A percentile compares a stretch with the other conserved stretches of the same genome.
These are phyloP conservation scores for Millerozyma acaciae DNA, from an alignment of 805 yeast genomes.

Conservation along the genomic window DNA sequence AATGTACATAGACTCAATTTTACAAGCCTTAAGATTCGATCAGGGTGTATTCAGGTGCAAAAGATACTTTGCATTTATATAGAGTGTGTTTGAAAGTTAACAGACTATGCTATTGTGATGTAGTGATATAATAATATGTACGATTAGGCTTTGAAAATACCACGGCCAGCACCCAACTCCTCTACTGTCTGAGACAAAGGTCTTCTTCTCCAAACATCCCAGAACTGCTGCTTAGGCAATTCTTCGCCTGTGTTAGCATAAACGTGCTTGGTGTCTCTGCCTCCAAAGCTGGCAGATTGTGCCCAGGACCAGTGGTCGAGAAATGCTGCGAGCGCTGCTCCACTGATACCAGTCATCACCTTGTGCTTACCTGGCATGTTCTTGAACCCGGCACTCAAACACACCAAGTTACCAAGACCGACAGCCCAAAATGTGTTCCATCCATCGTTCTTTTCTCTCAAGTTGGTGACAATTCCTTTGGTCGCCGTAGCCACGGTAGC, in stretches of 20 bases:
- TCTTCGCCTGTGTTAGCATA: slow-evolving; percentile 37
- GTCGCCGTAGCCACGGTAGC: slow-evolving; percentile 52
- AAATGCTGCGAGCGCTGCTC: slow-evolving; percentile 35
- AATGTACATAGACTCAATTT: not conserved
- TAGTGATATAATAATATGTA: not conserved
- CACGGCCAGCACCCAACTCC: slow-evolving; percentile 68
- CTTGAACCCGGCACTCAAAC: slow-evolving; percentile 42
- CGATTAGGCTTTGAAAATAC: slow-evolving; percentile 42
- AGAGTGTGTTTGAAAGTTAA: not conserved
- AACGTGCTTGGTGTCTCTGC: slow-evolving; percentile 34
- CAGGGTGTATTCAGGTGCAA: not conserved
- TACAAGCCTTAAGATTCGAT: not conserved
- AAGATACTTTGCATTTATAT: not conserved
- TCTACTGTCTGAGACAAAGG: slow-evolving; percentile 78
- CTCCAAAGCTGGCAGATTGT: slow-evolving; percentile 37
- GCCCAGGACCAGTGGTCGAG: slow-evolving; percentile 39
- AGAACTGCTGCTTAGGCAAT: slow-evolving; percentile 51
- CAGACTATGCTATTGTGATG: not conserved
- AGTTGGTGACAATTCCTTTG: slow-evolving; percentile 48
- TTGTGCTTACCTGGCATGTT: slow-evolving; percentile 40
- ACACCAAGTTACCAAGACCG: slow-evolving; percentile 44
- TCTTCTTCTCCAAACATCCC: slow-evolving; percentile 78
- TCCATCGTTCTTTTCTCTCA: slow-evolving; percentile 61
- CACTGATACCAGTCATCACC: slow-evolving; percentile 36
- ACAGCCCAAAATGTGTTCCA: slow-evolving; percentile 65